Base-by-base conservation (phyloP, 2,329 filamentous ascomycete genomes). In the Thielaviopsis euricoi region DNA sequence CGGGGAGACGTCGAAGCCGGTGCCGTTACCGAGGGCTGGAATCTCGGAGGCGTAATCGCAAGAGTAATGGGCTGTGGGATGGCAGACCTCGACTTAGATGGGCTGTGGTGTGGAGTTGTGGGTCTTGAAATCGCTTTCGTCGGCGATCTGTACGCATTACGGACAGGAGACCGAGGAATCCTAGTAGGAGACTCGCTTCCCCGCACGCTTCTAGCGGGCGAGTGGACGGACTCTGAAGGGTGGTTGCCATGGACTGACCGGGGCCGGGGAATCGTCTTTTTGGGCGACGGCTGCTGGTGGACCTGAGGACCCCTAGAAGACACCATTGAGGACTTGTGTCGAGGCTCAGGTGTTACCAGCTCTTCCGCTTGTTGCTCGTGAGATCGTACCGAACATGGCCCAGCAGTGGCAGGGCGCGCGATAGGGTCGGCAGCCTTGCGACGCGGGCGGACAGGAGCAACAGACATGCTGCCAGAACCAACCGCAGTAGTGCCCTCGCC, bases 351-450 rank as follows among this genome's bases (percentile, higher is more conserved):
- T n/a, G 51, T 46, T 15, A 52, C 52, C 6, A 56, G 23, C 19
- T 71, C 70, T 64, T 75, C 73, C 0, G 63, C 55, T 1, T 70
- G 69, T 2, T 70, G 67, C 2, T 76, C 74, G 55, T 78, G 76
- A n/a, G 73, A 73, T 62, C 81, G 73, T 10, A 82, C 75, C 21
- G 81, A 84, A 65, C 85, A 85, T 0, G 81, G 81, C 0, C 81
- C 81, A 12, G 81, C 81, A 13, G 81, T 85, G 13, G 81, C 81
- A 37, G 81, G 81, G 59, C 81, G 74, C 26, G 76, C 71, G 50
- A 74, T 74, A 63, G 80, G 71, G 58, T 83, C 81, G 2, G 80
- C 79, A 49, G 78, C 73, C 63, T 75, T 77, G 66, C 76, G 78
- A 49, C 75, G 72, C 53, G 81, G 81, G 58, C 81, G 73, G 74